phyloP scores from a whole-genome alignment of 2,329 filamentous ascomycete genomes.

The Nemania serpens region DNA sequence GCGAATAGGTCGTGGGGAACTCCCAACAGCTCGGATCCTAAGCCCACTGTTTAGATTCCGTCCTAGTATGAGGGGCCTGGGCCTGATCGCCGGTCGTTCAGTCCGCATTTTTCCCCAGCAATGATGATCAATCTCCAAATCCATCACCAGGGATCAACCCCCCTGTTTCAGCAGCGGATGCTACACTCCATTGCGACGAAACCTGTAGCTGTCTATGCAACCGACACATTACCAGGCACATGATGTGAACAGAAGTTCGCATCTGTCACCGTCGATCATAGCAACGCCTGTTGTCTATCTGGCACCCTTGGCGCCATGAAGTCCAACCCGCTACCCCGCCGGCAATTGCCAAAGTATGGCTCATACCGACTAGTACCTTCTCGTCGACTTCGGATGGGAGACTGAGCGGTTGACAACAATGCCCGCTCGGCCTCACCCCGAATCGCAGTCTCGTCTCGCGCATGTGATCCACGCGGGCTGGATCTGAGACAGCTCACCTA shows the following conservation, averaged over 20 bases:
- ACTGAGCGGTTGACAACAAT: neutral
- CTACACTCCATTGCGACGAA: neutral
- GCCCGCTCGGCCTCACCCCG: neutral
- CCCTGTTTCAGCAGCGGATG: neutral
- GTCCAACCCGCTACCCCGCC: neutral
- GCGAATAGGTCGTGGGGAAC: neutral
- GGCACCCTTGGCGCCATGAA: neutral
- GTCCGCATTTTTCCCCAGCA: conserved; percentile 12
- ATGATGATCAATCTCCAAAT: conserved; percentile 24
- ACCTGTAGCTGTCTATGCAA: neutral
- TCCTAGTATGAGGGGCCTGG: neutral
- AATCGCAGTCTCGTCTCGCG: neutral
- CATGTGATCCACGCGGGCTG: conserved; percentile 6
- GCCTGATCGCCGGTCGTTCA: conserved; percentile 18
- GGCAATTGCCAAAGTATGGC: neutral
- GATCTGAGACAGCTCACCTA: too few relatives aligned
- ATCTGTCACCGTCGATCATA: neutral
- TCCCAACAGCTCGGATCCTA: conserved; percentile 6
- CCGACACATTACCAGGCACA: neutral
- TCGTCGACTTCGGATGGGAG: neutral
- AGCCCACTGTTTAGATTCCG: conserved; percentile 3
- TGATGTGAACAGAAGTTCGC: conserved; percentile 3
- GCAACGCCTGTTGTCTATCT: neutral
- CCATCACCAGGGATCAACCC: conserved; percentile 17
- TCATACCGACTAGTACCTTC: neutral